phyloP scores from a whole-genome alignment of 345 rosid genomes.

The Durio zibethinus region DNA sequence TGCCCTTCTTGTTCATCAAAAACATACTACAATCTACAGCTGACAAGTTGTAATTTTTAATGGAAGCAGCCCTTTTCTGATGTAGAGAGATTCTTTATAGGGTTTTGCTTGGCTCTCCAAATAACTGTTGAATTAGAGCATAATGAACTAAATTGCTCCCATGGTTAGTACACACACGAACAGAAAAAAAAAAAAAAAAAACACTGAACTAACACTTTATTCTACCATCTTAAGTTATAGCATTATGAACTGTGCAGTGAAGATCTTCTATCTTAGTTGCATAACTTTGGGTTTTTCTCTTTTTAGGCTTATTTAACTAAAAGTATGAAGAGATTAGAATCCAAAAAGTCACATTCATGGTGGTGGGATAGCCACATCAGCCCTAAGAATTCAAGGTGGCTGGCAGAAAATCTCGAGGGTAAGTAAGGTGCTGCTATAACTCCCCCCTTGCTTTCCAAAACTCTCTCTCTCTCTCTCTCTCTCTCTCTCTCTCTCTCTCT shows the following conservation, averaged over 20 bases:
- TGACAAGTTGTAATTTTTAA: not conserved
- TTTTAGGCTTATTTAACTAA: not conserved
- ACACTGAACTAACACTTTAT: too few relatives aligned
- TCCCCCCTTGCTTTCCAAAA: too few relatives aligned
- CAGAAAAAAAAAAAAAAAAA: not conserved
- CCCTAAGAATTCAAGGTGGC: slow-evolving; percentile 44
- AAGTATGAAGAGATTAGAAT: slow-evolving; percentile 16
- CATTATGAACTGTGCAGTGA: not conserved
- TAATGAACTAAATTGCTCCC: not conserved
- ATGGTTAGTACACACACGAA: not conserved
- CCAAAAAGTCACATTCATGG: slow-evolving; percentile 16
- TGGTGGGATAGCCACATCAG: slow-evolving; percentile 40
- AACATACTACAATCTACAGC: not conserved
- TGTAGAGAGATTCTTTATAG: not conserved
- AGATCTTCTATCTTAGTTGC: not conserved
- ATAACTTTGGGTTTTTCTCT: not conserved
- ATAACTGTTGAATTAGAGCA: not conserved
- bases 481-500: not conserved
- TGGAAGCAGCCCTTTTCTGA: not conserved
- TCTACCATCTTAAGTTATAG: not conserved
- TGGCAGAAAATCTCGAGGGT: slow-evolving; percentile 53
- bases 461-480: too few relatives aligned
- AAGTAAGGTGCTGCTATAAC: not conserved
- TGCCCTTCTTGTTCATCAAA: not conserved
- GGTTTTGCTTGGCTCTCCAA: not conserved